A percentile compares a stretch with the other conserved stretches of the same genome.
phyloP scores from a whole-genome alignment of 495 filamentous ascomycete genomes.

The Aspergillus bertholletiae region DNA sequence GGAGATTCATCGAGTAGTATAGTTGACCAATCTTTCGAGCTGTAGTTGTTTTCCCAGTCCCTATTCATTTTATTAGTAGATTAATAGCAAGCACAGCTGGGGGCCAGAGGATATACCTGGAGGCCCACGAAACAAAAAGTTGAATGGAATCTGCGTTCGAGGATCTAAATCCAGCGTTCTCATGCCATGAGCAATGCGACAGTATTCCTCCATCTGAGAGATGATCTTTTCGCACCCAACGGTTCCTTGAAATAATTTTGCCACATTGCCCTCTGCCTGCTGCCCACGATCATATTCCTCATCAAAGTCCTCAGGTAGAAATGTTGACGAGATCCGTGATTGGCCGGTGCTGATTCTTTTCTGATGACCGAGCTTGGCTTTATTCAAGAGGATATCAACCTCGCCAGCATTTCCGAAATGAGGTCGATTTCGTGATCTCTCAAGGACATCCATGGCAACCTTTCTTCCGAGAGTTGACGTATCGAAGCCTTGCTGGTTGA shows the following conservation, averaged over 20 bases:
- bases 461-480: constrained; percentile 37
- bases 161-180: constrained; percentile 53
- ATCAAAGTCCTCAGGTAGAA: constrained; percentile 61
- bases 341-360: too few relatives aligned
- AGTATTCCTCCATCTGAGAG: constrained; percentile 55
- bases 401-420: constrained; percentile 57
- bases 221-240: constrained; percentile 66
- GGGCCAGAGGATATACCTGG: constrained; percentile 46
- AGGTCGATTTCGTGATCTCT: constrained; percentile 38
- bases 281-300: constrained; percentile 56
- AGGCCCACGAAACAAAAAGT: constrained; percentile 62
- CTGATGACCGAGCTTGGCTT: constrained; percentile 58
- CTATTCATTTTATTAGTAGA: constrained; percentile 22
- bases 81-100: not conserved
- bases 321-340: not conserved
- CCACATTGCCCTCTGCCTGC: constrained; percentile 46
- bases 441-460: constrained; percentile 39
- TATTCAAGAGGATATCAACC: constrained; percentile 61
- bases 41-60: constrained; percentile 74
- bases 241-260: constrained; percentile 59
- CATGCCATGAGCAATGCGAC: constrained; percentile 49
- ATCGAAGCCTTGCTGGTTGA: constrained; percentile 41
- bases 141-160: constrained; percentile 53
- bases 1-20: constrained; percentile 68
- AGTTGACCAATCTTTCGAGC: constrained; percentile 69